Percentiles rank a stretch among this genome's conserved stretches.
Evolutionary conservation across 495 filamentous ascomycete genomes (phyloP).

Genomic region (Penicilliopsis zonata): DNA sequence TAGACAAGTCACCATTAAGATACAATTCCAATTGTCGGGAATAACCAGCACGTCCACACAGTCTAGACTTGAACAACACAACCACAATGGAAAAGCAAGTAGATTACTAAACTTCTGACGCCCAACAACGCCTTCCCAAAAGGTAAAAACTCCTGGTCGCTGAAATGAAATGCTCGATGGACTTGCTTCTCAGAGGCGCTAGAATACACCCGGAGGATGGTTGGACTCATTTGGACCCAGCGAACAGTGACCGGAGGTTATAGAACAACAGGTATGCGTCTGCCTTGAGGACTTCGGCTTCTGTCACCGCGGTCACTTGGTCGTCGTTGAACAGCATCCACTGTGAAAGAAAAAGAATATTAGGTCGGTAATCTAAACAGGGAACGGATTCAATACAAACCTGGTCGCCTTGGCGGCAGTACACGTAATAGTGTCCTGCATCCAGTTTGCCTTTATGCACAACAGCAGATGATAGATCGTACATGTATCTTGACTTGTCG

Average conservation of each 20-base stretch:
- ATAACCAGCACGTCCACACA: too few relatives aligned
- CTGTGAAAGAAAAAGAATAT: conserved; percentile 21
- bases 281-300: conserved; percentile 66
- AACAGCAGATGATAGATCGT: conserved; percentile 74
- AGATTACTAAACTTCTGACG: too few relatives aligned
- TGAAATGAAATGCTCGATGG: too few relatives aligned
- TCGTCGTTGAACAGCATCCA: conserved; percentile 93
- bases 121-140: too few relatives aligned
- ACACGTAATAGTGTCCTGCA: conserved; percentile 83
- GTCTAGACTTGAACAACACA: too few relatives aligned
- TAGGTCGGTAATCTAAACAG: not conserved
- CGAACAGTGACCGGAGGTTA: conserved; percentile 47
- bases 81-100: too few relatives aligned
- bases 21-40: too few relatives aligned
- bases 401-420: conserved; percentile 65
- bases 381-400: conserved; percentile 19
- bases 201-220: too few relatives aligned
- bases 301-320: conserved; percentile 66
- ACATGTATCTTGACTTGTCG: conserved; percentile 47
- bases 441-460: conserved; percentile 80
- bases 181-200: too few relatives aligned
- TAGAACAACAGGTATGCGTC: conserved; percentile 88
- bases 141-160: too few relatives aligned
- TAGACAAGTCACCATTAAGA: too few relatives aligned
- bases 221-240: too few relatives aligned